These are phyloP conservation scores for Selaginella moellendorffii DNA, from an alignment of 75 land plant genomes.

Conservation along the genomic window DNA sequence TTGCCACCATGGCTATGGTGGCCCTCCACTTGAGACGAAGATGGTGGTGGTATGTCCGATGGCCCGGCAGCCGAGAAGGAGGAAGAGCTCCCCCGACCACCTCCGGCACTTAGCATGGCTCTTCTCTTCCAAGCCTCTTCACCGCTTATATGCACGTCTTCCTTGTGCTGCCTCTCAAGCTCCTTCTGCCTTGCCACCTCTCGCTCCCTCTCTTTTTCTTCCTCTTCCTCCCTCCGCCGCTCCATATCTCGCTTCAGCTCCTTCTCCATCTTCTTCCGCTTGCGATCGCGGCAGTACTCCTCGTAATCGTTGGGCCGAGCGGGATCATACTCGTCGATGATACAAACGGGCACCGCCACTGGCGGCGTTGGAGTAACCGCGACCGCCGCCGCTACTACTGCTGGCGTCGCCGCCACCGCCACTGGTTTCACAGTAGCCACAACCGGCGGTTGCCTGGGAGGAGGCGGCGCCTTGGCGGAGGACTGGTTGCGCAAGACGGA, in stretches of 20 bases:
- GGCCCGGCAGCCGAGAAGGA: no score
- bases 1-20: no score
- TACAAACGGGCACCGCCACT: conserved; percentile 42
- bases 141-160: conserved; percentile 59
- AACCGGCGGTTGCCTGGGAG: no score
- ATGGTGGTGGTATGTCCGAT: background rate
- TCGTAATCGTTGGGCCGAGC: conserved; percentile 87
- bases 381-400: no score
- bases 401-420: background rate
- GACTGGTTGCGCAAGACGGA: background rate
- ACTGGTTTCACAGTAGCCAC: background rate
- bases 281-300: conserved; percentile 65
- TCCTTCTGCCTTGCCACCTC: conserved; percentile 18
- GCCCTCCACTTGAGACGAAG: background rate
- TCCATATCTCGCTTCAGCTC: conserved; percentile 67
- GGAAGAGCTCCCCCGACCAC: no score
- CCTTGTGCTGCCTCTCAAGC: background rate
- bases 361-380: conserved; percentile 24
- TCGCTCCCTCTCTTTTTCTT: conserved; percentile 18
- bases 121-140: conserved; percentile 90
- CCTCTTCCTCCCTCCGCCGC: conserved; percentile 51
- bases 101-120: conserved; percentile 51
- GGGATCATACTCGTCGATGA: conserved; percentile 88
- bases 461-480: background rate
- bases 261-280: conserved; percentile 55